A percentile compares a stretch with the other conserved stretches of the same genome.
Evolutionary conservation across 2,329 filamentous ascomycete genomes (phyloP).

Genomic region (Didymella lethalis): DNA sequence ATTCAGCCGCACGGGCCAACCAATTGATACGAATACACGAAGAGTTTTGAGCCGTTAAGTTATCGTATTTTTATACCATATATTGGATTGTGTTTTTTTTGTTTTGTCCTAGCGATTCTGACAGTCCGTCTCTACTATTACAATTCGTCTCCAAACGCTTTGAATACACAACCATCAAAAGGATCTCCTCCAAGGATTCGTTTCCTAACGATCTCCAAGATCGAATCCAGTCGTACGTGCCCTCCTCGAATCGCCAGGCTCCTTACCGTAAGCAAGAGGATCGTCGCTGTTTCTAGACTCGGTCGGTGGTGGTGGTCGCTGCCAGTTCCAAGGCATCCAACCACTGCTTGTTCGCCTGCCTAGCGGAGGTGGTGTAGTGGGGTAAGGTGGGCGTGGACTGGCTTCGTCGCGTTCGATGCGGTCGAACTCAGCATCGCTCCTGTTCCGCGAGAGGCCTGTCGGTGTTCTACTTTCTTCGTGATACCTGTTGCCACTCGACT

Average conservation of each 20-base stretch:
- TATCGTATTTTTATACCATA: conserved; percentile 1
- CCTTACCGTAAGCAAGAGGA: conserved; percentile 46
- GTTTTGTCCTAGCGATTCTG: conserved; percentile 8
- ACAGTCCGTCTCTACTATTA: conserved; percentile 10
- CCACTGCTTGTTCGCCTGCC: conserved; percentile 47
- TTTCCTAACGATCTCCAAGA: conserved; percentile 41
- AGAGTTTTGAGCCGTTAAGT: not conserved
- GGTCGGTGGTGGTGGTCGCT: conserved; percentile 29
- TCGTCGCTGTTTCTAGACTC: conserved; percentile 34
- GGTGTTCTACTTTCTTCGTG: conserved; percentile 47
- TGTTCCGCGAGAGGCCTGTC: conserved; percentile 72
- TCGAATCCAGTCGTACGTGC: conserved; percentile 45
- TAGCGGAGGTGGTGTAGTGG: conserved; percentile 43
- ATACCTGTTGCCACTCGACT: conserved; percentile 55
- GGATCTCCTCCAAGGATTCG: conserved; percentile 20
- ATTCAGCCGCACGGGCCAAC: conserved; percentile 11
- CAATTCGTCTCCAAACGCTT: conserved; percentile 20
- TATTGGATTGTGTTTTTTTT: conserved; percentile 10
- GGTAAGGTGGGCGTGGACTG: conserved; percentile 51
- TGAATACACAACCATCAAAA: conserved; percentile 12
- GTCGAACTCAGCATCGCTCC: conserved; percentile 88
- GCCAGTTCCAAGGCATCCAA: conserved; percentile 63
- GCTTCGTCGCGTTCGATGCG: conserved; percentile 77
- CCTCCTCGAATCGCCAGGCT: conserved; percentile 34
- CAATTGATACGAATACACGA: not conserved